These are phyloP conservation scores for Lasiodiplodia citricola DNA, from an alignment of 2,329 filamentous ascomycete species.

Conservation along the genomic window DNA sequence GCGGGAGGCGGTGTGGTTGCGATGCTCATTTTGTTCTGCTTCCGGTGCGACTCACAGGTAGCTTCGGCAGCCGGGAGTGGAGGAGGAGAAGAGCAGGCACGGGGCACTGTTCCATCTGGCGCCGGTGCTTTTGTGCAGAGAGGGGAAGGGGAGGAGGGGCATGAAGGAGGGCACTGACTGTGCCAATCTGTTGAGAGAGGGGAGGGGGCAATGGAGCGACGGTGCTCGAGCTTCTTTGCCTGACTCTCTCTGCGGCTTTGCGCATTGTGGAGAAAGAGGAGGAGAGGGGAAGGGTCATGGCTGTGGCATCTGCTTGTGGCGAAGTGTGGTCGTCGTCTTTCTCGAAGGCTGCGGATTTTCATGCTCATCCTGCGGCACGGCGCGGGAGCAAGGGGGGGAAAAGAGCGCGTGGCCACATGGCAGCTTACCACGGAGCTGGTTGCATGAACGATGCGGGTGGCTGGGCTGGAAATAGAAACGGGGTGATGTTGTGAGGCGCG, in stretches of 20 bases:
- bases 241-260: not conserved
- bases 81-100: not conserved
- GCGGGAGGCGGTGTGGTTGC: slow-evolving; percentile 15
- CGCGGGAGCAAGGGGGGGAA: not conserved
- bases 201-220: not conserved
- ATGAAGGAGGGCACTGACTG: not conserved
- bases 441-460: not conserved
- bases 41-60: not conserved
- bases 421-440: not conserved
- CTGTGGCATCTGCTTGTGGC: slow-evolving; percentile 12
- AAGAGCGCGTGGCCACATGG: slow-evolving; percentile 8
- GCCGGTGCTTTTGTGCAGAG: not conserved
- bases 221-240: not conserved
- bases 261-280: not conserved
- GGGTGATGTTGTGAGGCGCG: not conserved
- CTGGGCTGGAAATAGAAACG: not conserved
- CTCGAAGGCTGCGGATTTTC: not conserved
- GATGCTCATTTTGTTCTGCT: not conserved
- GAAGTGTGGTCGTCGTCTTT: not conserved
- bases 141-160: not conserved
- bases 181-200: not conserved
- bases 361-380: not conserved
- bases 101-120: not conserved
- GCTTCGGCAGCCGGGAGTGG: not conserved
- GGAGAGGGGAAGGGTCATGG: not conserved